phyloP scores from a whole-genome alignment of 129 eudicot genomes.

The Centaurea solstitialis region DNA sequence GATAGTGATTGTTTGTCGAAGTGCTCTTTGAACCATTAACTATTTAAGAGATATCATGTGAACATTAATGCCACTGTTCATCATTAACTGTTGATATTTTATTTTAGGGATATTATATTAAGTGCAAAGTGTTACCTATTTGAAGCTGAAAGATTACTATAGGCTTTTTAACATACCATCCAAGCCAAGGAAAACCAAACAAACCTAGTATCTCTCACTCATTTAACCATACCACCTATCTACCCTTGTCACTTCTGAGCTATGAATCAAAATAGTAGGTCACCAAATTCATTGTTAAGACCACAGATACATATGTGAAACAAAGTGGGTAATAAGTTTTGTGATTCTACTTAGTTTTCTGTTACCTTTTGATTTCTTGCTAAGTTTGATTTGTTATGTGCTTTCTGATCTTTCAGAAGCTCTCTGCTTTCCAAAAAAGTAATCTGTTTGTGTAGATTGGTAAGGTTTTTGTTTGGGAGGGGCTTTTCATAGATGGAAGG shows the following conservation, averaged over 20 bases:
- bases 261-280: not conserved
- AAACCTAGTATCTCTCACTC: too few species aligned
- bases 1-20: too few species aligned
- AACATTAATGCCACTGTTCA: not conserved
- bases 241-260: too few species aligned
- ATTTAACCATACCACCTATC: too few species aligned
- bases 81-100: not conserved
- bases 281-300: not conserved
- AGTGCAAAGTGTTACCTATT: not conserved
- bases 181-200: too few species aligned
- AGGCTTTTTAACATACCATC: too few species aligned
- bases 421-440: not conserved
- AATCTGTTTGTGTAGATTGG: too few species aligned
- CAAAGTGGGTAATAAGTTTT: not conserved
- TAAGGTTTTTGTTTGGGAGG: too few species aligned
- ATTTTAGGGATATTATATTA: not conserved
- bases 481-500: too few species aligned
- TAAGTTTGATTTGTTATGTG: not conserved
- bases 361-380: not conserved
- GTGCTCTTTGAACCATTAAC: not conserved
- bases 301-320: not conserved
- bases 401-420: not conserved
- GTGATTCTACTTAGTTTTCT: not conserved
- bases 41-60: not conserved
- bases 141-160: not conserved